Evolutionary conservation across 352 stramenopile species (phyloP), one percentile per base, ranked within the genome.

Genomic region (Globisporangium radiosum): DNA sequence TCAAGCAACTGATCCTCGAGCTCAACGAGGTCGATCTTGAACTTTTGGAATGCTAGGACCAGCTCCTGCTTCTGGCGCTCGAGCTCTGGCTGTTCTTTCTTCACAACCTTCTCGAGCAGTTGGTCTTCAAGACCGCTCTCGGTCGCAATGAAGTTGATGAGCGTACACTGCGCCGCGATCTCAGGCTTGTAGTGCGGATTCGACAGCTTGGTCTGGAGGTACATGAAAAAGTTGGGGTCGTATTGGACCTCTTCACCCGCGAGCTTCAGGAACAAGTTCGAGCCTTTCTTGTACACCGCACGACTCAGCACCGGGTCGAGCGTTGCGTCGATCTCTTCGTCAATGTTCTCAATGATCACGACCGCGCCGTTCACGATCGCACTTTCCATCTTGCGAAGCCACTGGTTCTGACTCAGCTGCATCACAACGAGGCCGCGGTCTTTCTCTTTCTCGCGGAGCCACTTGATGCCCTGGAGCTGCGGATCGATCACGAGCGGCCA

Each of bases 101-200:
- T 96, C 55, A 98, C 96, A 11, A 98, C 94, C 64, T 97, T 98
- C 25, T 97, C 95, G 13, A 99, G 67, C 19, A 99, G 72, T 63
- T 99, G 96, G 62, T 99, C 96, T 70, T 99, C 93, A 0, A 99
- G 65, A 11, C 96, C 96, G 51, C 83, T 95, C 68, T 98, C 95
- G 0, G 95, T 98, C 14, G 95, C 96, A 69, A 98, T 98, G 59
- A 98, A 99, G 75, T 99, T 99, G 68, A 99, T 98, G n/a, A 99
- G 63, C 38, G 96, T 98, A 55, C 88, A 96, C 66, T 98, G 95
- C 6, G 96, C 95, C 0, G 93, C 89, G 48, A 98, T 98, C 69
- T 99, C 96, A n/a, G 95, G 96, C 60, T 98, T 98, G 79, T 98
- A 99, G 68, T 99, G 96, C 17, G 96, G 96, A 66, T 99, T 99